These are phyloP conservation scores for Gossypium mustelinum DNA, from an alignment of 345 rosid species.

Conservation along the genomic window DNA sequence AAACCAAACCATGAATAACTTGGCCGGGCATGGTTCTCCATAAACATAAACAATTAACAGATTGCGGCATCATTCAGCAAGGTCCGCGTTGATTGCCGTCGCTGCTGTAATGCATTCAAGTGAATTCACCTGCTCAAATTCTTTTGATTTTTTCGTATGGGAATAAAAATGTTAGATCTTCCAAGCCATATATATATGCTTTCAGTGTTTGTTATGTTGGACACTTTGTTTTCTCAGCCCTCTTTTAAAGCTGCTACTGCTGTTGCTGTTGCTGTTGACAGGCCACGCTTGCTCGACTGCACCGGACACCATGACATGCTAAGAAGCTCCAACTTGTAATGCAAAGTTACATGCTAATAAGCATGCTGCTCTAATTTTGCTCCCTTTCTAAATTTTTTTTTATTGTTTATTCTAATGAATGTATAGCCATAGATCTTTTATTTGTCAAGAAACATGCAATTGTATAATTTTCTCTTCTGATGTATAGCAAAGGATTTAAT, in stretches of 20 bases:
- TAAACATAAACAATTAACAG: constrained; percentile 14
- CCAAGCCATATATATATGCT: constrained; percentile 10
- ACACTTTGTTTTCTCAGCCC: too few relatives aligned
- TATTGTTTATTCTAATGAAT: background rate
- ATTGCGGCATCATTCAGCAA: constrained; percentile 16
- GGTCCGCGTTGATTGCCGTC: constrained; percentile 7
- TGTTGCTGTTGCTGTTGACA: background rate
- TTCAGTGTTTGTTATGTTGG: constrained; percentile 4
- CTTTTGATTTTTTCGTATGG: constrained; percentile 10
- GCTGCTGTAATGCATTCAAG: background rate
- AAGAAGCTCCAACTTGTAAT: constrained; percentile 1
- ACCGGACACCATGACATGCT: background rate
- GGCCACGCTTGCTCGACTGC: background rate
- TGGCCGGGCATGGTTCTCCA: constrained; percentile 15
- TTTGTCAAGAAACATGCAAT: constrained; percentile 10
- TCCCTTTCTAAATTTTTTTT: background rate
- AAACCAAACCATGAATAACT: constrained; percentile 23
- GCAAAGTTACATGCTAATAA: constrained; percentile 1
- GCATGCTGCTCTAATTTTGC: constrained; percentile 20
- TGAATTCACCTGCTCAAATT: constrained; percentile 2
- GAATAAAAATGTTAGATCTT: constrained; percentile 15
- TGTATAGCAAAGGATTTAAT: constrained; percentile 5
- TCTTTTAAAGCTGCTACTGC: background rate
- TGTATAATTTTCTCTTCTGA: background rate
- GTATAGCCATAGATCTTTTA: constrained; percentile 22